Conservation (phyloP, 163 green algal genomes). For the Smithsoniella earleae region DNA sequence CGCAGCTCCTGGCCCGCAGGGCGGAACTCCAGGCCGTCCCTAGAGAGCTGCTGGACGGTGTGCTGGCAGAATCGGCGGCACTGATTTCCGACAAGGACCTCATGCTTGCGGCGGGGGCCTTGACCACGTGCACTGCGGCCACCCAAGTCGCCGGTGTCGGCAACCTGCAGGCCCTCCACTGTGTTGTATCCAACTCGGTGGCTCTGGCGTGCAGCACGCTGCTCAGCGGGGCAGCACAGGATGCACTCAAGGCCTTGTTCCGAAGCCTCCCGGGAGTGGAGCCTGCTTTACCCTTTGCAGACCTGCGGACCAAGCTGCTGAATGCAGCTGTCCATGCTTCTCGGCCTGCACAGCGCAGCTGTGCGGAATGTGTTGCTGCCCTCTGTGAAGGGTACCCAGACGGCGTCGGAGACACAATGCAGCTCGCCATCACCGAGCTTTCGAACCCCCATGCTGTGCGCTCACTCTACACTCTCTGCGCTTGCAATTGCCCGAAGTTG, state of each 20-base stretch:
- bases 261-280: constrained; percentile 34
- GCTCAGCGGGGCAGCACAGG: constrained; percentile 54
- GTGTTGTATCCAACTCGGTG: constrained; percentile 39
- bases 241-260: constrained; percentile 73
- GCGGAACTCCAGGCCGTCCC: constrained; percentile 29
- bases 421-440: constrained; percentile 43
- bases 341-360: constrained; percentile 46
- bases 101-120: constrained; percentile 53
- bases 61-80: constrained; percentile 50
- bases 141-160: not conserved
- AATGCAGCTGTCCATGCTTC: constrained; percentile 33
- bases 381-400: constrained; percentile 40
- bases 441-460: constrained; percentile 3
- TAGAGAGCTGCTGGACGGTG: constrained; percentile 1
- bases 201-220: constrained; percentile 64
- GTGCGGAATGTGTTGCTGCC: constrained; percentile 74
- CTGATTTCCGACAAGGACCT: constrained; percentile 76
- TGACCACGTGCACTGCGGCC: constrained; percentile 44
- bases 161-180: not conserved
- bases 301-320: constrained; percentile 52
- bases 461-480: not conserved
- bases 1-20: constrained; percentile 1
- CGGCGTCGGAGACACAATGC: constrained; percentile 37
- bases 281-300: constrained; percentile 35
- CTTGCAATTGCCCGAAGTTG: too few species aligned